Conservation (phyloP, 805 yeast genomes). For the Starmera amethionina region DNA sequence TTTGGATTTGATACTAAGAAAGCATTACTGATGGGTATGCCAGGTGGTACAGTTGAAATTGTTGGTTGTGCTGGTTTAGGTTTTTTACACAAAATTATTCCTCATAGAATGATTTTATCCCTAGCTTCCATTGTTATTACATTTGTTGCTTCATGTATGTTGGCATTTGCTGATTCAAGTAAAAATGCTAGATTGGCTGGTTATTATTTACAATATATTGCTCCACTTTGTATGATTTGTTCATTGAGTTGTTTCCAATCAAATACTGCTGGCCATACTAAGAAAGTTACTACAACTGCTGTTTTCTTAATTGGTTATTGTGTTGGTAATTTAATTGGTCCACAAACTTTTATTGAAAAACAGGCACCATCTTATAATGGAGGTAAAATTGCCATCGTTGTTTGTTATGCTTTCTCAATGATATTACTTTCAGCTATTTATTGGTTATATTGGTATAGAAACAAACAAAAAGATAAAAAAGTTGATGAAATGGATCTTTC, state of each 20-base stretch:
- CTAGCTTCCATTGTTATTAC: conserved; percentile 16
- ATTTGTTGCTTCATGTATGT: conserved; percentile 18
- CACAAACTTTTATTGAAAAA: conserved; percentile 49
- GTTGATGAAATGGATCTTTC: conserved; percentile 14
- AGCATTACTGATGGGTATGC: conserved; percentile 24
- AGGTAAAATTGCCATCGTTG: conserved; percentile 44
- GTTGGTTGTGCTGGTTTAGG: conserved; percentile 15
- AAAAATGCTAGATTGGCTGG: conserved; percentile 5
- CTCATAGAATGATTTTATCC: conserved; percentile 20
- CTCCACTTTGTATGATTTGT: conserved; percentile 24
- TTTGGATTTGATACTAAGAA: conserved; percentile 28
- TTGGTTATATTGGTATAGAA: conserved; percentile 23
- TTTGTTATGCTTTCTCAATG: conserved; percentile 33
- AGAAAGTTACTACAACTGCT: conserved; percentile 49
- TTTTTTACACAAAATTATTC: conserved; percentile 2
- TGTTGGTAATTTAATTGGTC: conserved; percentile 58
- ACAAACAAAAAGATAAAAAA: conserved; percentile 28
- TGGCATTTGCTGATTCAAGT: conserved; percentile 18
- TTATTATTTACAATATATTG: conserved; percentile 1
- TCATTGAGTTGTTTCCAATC: conserved; percentile 24
- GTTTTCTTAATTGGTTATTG: conserved; percentile 52
- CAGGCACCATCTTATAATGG: conserved; percentile 48
- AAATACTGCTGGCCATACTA: conserved; percentile 62
- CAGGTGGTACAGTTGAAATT: conserved; percentile 20
- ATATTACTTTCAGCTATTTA: conserved; percentile 22